A percentile compares a stretch with the other conserved stretches of the same genome.
Conservation (phyloP, 306 rosid species). For the Rosa rugosa region DNA sequence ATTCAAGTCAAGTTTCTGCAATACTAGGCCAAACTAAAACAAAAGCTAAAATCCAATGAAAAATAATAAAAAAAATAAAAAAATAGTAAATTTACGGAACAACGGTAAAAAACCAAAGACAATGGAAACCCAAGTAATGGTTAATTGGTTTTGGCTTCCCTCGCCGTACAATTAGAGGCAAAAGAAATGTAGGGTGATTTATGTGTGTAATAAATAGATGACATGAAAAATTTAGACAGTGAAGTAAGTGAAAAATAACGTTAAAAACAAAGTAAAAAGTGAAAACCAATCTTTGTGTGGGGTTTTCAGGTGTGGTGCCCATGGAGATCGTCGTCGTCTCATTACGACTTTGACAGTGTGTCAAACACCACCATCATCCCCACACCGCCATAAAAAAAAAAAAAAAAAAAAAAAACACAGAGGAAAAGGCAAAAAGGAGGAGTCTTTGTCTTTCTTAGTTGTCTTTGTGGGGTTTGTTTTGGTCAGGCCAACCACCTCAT, state of each 20-base stretch:
- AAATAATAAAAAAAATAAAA: neutral
- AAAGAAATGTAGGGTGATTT: neutral
- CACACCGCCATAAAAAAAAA: neutral
- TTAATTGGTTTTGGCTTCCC: no score
- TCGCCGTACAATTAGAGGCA: neutral
- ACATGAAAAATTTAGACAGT: neutral
- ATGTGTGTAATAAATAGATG: constrained; percentile 1
- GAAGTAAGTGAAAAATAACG: constrained; percentile 12
- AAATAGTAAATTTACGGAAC: neutral
- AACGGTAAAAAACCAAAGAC: constrained; percentile 5
- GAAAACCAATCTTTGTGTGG: constrained; percentile 10
- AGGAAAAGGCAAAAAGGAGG: neutral
- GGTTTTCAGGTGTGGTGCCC: constrained; percentile 21
- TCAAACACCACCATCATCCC: constrained; percentile 2
- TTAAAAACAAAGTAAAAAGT: constrained; percentile 13
- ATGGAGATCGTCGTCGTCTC: constrained; percentile 22
- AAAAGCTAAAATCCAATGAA: neutral
- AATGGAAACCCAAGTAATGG: constrained; percentile 5
- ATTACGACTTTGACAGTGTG: constrained; percentile 29
- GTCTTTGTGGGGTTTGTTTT: constrained; percentile 5
- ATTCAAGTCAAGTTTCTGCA: neutral
- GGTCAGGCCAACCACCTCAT: constrained; percentile 37
- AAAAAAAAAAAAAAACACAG: neutral
- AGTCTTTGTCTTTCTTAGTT: neutral
- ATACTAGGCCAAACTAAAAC: neutral